Base-by-base conservation (phyloP, 1,284 basidiomycete genomes). In the Naganishia sp. region DNA sequence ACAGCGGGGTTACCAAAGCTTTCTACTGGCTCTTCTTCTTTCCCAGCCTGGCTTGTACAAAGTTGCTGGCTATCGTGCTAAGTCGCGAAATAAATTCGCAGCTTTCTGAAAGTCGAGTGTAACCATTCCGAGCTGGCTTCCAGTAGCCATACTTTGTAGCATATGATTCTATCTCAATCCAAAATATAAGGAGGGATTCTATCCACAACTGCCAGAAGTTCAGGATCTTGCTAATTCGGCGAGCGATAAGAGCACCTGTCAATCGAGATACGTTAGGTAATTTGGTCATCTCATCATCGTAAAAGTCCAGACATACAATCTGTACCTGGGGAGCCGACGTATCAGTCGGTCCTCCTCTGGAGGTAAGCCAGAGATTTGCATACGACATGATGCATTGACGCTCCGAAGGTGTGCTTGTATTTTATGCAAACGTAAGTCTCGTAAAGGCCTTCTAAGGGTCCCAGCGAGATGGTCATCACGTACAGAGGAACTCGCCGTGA, bases 281-380 rank as follows among this genome's bases (percentile, higher is more conserved):
- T 17, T 28, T 28, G 28, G 28, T 28, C 28, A 28, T 28, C 23
- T 25, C 10, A 42, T 7, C 21, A 31, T 47, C 43, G 18, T 11
- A 11, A 11, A 23, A 15, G 3, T 13, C 7, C 35, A 4, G 15
- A 60, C 57, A 39, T 18, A 60, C 57, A 18, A 60, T 60, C 32
- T 60, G 57, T 23, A 60, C 46, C 5, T 60, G 57, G 0, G 57
- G 57, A 28, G 46, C 17, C 7, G 57, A 60, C 23, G 47, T 50
- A 35, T 60, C 57, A 1, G 57, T 50, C 18, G 31, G 46, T 18
- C 57, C 57, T 3, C 57, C 57, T 28, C 57, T 60, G 0, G 46
- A 60, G 6, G n/a, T 25, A 15, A 60, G 46, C 57, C 57, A 60
- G 21, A 60, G 18, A 17, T 41, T 46, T 18, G 57, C 49, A 9